A percentile compares a stretch with the other conserved stretches of the same genome.
Conservation (phyloP, 257 asterid genomes). For the Gynochthodes officinalis region DNA sequence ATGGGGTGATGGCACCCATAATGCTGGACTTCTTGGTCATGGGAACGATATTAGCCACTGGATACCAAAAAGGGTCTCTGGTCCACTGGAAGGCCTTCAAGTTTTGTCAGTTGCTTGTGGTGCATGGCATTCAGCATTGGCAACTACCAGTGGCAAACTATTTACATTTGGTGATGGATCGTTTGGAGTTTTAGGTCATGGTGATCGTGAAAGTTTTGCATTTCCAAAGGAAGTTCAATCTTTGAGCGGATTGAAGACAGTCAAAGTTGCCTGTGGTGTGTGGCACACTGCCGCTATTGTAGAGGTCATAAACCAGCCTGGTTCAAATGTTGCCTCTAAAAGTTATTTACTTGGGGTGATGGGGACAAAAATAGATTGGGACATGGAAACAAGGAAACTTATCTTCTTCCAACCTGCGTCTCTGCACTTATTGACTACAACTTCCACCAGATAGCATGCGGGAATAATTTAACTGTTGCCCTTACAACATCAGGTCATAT, state of each 20-base stretch:
- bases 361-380: constrained; percentile 84
- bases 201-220: constrained; percentile 52
- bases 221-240: constrained; percentile 71
- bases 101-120: constrained; percentile 87
- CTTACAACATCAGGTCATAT: constrained; percentile 85
- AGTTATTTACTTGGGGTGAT: constrained; percentile 94
- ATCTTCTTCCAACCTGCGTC: constrained; percentile 73
- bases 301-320: constrained; percentile 56
- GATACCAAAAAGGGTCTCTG: constrained; percentile 80
- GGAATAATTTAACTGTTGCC: constrained; percentile 61
- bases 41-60: constrained; percentile 90
- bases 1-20: constrained; percentile 94
- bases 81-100: constrained; percentile 75
- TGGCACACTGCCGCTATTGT: constrained; percentile 96
- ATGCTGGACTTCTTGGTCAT: constrained; percentile 88
- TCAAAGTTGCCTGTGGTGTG: constrained; percentile 77
- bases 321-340: constrained; percentile 51
- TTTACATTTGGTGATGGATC: constrained; percentile 91
- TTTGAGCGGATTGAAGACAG: constrained; percentile 57
- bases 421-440: constrained; percentile 73
- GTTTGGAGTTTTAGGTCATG: constrained; percentile 90
- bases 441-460: constrained; percentile 80
- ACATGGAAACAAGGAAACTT: constrained; percentile 71
- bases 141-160: constrained; percentile 61
- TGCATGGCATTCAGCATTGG: constrained; percentile 89